phyloP scores from a whole-genome alignment of 305 asterid genomes.

The Solanum chacoense region DNA sequence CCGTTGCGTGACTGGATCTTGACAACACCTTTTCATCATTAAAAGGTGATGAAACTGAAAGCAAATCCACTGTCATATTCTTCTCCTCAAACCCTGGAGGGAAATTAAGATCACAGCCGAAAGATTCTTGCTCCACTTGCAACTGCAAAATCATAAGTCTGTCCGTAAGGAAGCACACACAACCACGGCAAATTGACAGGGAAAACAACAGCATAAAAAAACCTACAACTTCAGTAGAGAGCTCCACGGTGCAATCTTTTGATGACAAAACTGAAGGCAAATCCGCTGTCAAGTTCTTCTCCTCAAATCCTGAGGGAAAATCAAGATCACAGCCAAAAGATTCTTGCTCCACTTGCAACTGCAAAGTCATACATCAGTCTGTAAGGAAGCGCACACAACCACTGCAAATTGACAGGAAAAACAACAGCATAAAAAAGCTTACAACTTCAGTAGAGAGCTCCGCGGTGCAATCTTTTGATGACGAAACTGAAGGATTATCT shows the following conservation, averaged over 20 bases:
- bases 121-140: conserved; percentile 28
- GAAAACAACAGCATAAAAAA: not conserved
- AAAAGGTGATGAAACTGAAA: conserved; percentile 13
- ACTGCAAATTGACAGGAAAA: not conserved
- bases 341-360: conserved; percentile 22
- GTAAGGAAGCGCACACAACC: conserved; percentile 9
- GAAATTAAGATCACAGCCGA: conserved; percentile 37
- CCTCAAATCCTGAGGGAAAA: conserved; percentile 80
- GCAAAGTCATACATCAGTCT: conserved; percentile 23
- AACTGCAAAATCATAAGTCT: conserved; percentile 33
- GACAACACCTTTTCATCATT: conserved; percentile 19
- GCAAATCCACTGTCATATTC: conserved; percentile 22
- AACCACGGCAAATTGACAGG: not conserved
- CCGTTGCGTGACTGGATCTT: conserved; percentile 5
- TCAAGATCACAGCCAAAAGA: conserved; percentile 2
- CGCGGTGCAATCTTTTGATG: conserved; percentile 12
- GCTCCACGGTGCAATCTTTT: conserved; percentile 15
- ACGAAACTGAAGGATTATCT: conserved; percentile 19
- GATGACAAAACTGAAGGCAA: conserved; percentile 14
- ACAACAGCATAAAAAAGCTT: conserved; percentile 6
- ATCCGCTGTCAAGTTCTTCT: conserved; percentile 20
- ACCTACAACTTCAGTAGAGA: conserved; percentile 38
- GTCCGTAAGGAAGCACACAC: conserved; percentile 9
- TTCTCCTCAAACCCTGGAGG: conserved; percentile 74
- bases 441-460: conserved; percentile 37